Percentiles rank a stretch among this genome's conserved stretches.
These are phyloP conservation scores for sorghum (Sorghum bicolor) DNA, from an alignment of 176 grass and related monocot genomes.

Conservation along the genomic window Sorghum_bicolor_NCBIv3 NC_012872.2:8002001-8002500, in stretches of 20 bases:
- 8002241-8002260: not conserved
- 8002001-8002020: constrained; percentile 1
- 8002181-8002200: not conserved
- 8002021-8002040: constrained; percentile 28
- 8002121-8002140: not conserved
- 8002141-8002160: not conserved
- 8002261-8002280: not conserved
- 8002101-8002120: not conserved
- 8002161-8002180: not conserved
- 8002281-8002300: not conserved
- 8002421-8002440: not conserved
- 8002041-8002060: not conserved
- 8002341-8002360: not conserved
- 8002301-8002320: not conserved
- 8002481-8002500: not conserved
- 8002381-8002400: not conserved
- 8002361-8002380: not conserved
- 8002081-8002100: constrained; percentile 22
- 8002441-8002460: not conserved
- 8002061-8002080: not conserved
- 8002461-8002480: not conserved
- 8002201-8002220: not conserved
- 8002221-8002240: not conserved
- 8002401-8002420: not conserved
- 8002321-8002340: not conserved